A percentile compares a stretch with the other conserved stretches of the same genome.
Conservation (phyloP, 108 stramenopile genomes). For the Parmales sp. region DNA sequence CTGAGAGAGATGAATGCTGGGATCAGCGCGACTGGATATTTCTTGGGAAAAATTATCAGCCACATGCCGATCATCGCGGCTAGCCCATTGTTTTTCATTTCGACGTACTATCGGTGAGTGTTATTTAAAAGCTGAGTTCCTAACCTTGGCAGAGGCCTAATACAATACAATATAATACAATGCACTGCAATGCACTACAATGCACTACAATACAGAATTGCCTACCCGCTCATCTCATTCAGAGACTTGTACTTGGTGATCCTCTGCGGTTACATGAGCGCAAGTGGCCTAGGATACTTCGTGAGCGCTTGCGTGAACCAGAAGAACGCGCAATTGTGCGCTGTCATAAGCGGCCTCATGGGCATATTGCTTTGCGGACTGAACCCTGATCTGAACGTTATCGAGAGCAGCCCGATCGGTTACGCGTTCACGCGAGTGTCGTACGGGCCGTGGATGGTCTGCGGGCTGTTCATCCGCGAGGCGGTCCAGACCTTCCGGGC, state of each 20-base stretch:
- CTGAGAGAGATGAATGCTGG: not conserved
- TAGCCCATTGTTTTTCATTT: not conserved
- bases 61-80: not conserved
- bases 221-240: conserved; percentile 1
- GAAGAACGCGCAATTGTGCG: not conserved
- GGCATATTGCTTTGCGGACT: not conserved
- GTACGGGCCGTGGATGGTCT: not conserved
- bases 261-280: not conserved
- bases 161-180: too few species aligned
- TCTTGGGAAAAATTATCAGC: not conserved
- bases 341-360: not conserved
- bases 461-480: not conserved
- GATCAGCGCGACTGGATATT: not conserved
- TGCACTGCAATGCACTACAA: too few species aligned
- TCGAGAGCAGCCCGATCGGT: not conserved
- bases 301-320: not conserved
- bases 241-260: conserved; percentile 5
- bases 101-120: too few species aligned
- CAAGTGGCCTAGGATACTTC: not conserved
- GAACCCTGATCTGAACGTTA: not conserved
- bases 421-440: not conserved
- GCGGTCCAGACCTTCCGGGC: not conserved
- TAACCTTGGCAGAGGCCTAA: too few species aligned
- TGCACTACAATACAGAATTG: not conserved
- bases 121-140: too few species aligned